Conservation (phyloP, 345 rosid genomes). For the Eucalyptus leucophloia region DNA sequence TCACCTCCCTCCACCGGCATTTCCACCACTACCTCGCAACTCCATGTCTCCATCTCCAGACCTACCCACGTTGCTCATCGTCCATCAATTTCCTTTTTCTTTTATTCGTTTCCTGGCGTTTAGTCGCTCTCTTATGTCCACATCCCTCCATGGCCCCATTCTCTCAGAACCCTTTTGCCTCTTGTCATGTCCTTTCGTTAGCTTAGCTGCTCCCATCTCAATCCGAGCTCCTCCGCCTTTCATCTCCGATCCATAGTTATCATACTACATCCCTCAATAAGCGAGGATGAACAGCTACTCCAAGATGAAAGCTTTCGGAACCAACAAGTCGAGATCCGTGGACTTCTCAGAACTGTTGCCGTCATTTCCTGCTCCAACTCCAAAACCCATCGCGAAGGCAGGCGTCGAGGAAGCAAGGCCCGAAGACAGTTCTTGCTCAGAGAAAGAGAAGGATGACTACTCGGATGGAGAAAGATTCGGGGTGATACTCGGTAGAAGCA, state of each 20-base stretch:
- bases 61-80: background rate
- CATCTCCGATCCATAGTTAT: background rate
- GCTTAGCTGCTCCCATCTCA: background rate
- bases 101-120: background rate
- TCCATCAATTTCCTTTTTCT: background rate
- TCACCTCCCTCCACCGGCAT: background rate
- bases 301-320: conserved; percentile 15
- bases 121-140: background rate
- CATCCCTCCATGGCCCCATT: background rate
- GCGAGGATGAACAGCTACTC: conserved; percentile 21
- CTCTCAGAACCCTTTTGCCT: background rate
- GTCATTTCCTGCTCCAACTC: background rate
- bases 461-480: conserved; percentile 1
- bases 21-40: background rate
- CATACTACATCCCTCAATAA: background rate
- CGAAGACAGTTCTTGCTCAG: background rate
- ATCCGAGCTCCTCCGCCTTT: background rate
- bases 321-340: conserved; percentile 16
- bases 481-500: conserved; percentile 37
- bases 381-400: background rate
- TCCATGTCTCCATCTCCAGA: background rate
- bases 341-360: conserved; percentile 19
- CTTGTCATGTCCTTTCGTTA: background rate
- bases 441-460: conserved; percentile 1
- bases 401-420: background rate